Conservation (phyloP, 2,329 filamentous ascomycete genomes). For the Arthrobotrys megalospora region DNA sequence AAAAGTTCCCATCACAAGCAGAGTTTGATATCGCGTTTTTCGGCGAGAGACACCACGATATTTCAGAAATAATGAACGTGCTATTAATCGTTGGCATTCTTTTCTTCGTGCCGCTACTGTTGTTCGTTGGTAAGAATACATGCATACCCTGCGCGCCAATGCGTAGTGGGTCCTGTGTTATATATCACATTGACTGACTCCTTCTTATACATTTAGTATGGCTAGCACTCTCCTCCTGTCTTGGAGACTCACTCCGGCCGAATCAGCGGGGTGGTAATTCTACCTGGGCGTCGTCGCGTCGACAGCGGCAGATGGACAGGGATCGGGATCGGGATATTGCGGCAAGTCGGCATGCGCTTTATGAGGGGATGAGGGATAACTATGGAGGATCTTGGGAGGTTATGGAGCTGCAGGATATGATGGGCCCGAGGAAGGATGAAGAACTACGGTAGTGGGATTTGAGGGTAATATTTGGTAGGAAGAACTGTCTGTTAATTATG, state of each 20-base stretch:
- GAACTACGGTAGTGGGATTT: constrained; percentile 51
- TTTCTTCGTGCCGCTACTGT: constrained; percentile 62
- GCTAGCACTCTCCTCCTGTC: constrained; percentile 66
- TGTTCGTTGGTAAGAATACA: constrained; percentile 65
- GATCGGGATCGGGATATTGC: constrained; percentile 47
- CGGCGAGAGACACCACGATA: neutral
- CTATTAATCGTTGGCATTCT: constrained; percentile 62
- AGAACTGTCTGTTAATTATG: no score
- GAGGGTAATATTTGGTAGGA: neutral
- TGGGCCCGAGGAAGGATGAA: constrained; percentile 61
- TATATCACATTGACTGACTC: neutral
- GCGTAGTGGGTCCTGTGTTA: neutral
- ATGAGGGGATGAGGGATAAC: constrained; percentile 65
- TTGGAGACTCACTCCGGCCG: constrained; percentile 65
- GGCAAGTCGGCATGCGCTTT: constrained; percentile 63
- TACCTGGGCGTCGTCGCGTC: constrained; percentile 60
- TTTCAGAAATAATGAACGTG: constrained; percentile 61
- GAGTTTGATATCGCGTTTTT: neutral
- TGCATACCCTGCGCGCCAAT: constrained; percentile 14
- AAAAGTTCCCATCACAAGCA: no score
- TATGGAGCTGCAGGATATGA: constrained; percentile 64
- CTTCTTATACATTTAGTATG: constrained; percentile 62
- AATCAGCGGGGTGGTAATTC: constrained; percentile 9
- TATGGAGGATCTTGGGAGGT: constrained; percentile 65
- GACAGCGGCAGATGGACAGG: constrained; percentile 57